These are phyloP conservation scores for Talaromyces atroroseus DNA, from an alignment of 2,329 filamentous ascomycete genomes.

Conservation along the genomic window DNA sequence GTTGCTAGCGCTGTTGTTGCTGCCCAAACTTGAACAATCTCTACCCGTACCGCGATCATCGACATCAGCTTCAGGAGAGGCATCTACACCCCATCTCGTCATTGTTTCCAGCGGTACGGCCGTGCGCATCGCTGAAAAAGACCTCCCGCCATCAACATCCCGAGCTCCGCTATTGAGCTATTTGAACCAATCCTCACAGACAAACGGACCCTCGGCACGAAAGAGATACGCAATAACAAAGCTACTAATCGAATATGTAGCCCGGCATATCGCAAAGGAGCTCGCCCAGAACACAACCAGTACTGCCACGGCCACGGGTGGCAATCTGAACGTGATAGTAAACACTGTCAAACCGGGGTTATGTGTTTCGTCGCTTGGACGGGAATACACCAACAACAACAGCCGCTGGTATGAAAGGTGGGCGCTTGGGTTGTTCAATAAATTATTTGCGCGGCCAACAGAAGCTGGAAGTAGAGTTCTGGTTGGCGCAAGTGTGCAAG, in stretches of 20 bases:
- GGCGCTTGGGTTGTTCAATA: slow-evolving; percentile 30
- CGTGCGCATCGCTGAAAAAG: slow-evolving; percentile 26
- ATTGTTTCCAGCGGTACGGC: slow-evolving; percentile 43
- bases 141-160: slow-evolving; percentile 20
- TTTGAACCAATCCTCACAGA: slow-evolving; percentile 25
- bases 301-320: slow-evolving; percentile 20
- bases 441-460: slow-evolving; percentile 37
- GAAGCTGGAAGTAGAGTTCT: slow-evolving; percentile 42
- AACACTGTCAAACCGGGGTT: slow-evolving; percentile 43
- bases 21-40: slow-evolving; percentile 41
- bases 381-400: slow-evolving; percentile 27
- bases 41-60: slow-evolving; percentile 1
- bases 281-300: slow-evolving; percentile 18
- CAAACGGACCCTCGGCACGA: slow-evolving; percentile 6
- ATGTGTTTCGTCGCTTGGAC: slow-evolving; percentile 38
- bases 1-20: slow-evolving; percentile 49
- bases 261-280: slow-evolving; percentile 32
- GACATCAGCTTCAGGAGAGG: not conserved
- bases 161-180: slow-evolving; percentile 28
- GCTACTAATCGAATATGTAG: slow-evolving; percentile 38
- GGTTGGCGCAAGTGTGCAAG: slow-evolving; percentile 38
- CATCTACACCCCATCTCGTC: slow-evolving; percentile 35
- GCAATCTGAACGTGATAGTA: slow-evolving; percentile 36
- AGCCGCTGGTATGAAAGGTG: slow-evolving; percentile 28
- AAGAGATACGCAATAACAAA: slow-evolving; percentile 41